These are phyloP conservation scores for Glycine tomentella DNA, from an alignment of 306 rosid species.

Conservation along the genomic window DNA sequence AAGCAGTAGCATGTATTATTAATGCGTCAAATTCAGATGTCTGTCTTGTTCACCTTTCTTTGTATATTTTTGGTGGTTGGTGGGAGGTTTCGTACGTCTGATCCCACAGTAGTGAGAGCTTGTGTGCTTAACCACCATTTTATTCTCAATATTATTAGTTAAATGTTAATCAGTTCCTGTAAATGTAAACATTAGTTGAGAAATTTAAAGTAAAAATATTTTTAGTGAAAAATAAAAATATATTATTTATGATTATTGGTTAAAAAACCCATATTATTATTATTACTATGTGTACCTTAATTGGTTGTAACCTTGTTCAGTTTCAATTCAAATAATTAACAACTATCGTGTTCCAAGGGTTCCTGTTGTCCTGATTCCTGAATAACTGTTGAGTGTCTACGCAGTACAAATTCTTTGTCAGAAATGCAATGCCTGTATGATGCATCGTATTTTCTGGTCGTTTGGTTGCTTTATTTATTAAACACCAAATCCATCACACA, in stretches of 20 bases:
- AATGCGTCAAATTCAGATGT: no score
- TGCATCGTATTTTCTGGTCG: constrained; percentile 18
- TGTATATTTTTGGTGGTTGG: not conserved
- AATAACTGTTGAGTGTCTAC: not conserved
- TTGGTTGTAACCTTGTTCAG: not conserved
- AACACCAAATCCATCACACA: constrained; percentile 25
- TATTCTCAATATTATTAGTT: not conserved
- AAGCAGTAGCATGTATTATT: not conserved
- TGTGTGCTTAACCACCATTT: not conserved
- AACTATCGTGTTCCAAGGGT: no score
- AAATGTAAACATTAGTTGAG: no score
- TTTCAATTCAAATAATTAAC: not conserved
- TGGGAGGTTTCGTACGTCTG: not conserved
- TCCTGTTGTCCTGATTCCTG: not conserved
- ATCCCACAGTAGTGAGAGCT: not conserved
- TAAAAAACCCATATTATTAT: no score
- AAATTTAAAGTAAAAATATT: no score
- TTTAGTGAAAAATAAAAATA: no score
- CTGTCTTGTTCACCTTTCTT: not conserved
- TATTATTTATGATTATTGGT: no score
- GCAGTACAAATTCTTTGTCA: not conserved
- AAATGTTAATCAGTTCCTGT: no score
- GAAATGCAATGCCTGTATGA: constrained; percentile 41
- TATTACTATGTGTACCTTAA: not conserved
- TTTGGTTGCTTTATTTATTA: not conserved